These are phyloP conservation scores for Peronospora destructor DNA, from an alignment of 352 stramenopile genomes.

Conservation along the genomic window DNA sequence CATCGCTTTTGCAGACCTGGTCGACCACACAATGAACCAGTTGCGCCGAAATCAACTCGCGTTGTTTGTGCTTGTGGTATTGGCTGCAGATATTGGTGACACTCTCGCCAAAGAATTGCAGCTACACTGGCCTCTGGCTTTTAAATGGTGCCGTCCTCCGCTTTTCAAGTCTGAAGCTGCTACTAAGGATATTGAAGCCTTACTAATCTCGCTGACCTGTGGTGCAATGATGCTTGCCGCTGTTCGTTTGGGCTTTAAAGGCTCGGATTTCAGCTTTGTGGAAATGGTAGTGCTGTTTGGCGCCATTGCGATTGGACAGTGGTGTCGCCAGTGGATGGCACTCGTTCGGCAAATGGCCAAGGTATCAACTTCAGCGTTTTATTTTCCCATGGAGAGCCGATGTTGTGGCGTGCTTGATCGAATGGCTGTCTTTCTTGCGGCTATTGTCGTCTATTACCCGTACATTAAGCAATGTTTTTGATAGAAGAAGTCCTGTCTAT, in stretches of 20 bases:
- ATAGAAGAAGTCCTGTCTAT: constrained; percentile 3
- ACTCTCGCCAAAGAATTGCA: constrained; percentile 19
- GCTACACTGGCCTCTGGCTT: constrained; percentile 22
- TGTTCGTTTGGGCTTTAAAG: constrained; percentile 21
- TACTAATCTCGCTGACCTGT: constrained; percentile 27
- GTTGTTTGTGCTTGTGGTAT: constrained; percentile 42
- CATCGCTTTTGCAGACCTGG: constrained; percentile 37
- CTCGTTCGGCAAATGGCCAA: constrained; percentile 40
- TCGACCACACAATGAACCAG: constrained; percentile 31
- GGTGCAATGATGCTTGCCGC: constrained; percentile 30
- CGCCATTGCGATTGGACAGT: constrained; percentile 35
- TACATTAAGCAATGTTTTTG: constrained; percentile 39
- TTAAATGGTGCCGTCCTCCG: constrained; percentile 15
- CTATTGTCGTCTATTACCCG: constrained; percentile 43
- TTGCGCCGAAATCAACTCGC: constrained; percentile 34
- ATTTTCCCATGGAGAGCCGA: constrained; percentile 26
- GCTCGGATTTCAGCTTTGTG: constrained; percentile 19
- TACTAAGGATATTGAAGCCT: constrained; percentile 27
- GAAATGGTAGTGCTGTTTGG: constrained; percentile 41
- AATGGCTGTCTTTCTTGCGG: constrained; percentile 38
- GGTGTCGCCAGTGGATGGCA: constrained; percentile 31
- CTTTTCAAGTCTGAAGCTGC: constrained; percentile 23
- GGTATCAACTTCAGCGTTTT: constrained; percentile 41
- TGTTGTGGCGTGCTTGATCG: constrained; percentile 39
- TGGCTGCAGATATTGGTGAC: constrained; percentile 39